Base-by-base conservation (phyloP, 768 basidiomycete genomes). In the Suillus subalutaceus region DNA sequence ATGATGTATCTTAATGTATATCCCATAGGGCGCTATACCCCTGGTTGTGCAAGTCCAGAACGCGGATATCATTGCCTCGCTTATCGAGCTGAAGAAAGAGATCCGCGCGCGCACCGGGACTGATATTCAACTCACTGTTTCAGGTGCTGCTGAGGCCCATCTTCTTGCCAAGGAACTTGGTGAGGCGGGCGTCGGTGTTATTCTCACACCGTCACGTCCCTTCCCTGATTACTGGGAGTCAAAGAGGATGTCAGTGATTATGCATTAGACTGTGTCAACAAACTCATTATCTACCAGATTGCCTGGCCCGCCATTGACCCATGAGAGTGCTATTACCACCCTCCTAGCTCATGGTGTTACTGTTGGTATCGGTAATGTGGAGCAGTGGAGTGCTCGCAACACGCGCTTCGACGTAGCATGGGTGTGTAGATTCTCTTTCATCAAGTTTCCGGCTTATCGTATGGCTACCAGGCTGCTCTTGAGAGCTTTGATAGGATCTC, bases 351-450 rank as follows among this genome's bases (percentile, higher is more conserved):
- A 91, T 53, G 89, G 88, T 35, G 91, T 97, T 18, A 87, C 86
- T 6, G 88, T 93, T 40, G 92, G 87, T 9, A 72, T 94, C 57
- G 91, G 90, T 20, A 81, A 89, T 56, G 77, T 83, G 55, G 86
- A 88, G 67, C 84, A 85, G 48, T 94, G 90, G 90, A 82, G 84
- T 35, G 89, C 91, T 8, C 86, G 92, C 32, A 93, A 90, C 72
- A 83, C 90, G 12, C 86, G 90, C 18, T 92, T 94, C 69, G 94
- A 97, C 68, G 78, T 88, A 38, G 91, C 86, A 52, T 96, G 95
- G 94, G 92, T 90, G 67, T 70, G 87, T 79, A 20, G 69, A 69
- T 60, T 46, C 63, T 48, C 1, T 7, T 8, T 38, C n/a, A 64
- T 18, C 70, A 65, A 68, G 63, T 72, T 80, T 57, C 77, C 80